A percentile compares a stretch with the other conserved stretches of the same genome.
phyloP scores from a whole-genome alignment of 73 alveolate genomes.

The Paraurostyla sp. region DNA sequence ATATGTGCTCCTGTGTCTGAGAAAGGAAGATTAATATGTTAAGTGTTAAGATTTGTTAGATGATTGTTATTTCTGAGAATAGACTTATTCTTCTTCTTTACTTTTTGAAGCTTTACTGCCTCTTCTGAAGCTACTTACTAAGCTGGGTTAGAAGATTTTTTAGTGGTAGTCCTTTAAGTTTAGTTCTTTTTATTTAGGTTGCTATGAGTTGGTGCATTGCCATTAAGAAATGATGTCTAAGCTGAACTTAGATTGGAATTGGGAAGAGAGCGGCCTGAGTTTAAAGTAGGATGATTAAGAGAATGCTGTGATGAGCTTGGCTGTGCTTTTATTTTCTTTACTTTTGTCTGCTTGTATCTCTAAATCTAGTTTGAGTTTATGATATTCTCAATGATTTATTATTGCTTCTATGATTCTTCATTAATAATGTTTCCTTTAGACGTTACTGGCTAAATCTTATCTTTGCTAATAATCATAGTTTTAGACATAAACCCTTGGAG shows the following conservation, averaged over 20 bases:
- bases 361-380: background rate
- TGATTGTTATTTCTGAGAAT: background rate
- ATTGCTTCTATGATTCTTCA: background rate
- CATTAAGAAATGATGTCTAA: slow-evolving; percentile 8
- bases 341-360: background rate
- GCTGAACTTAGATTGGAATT: slow-evolving; percentile 20
- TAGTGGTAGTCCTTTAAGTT: slow-evolving; percentile 3
- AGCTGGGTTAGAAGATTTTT: background rate
- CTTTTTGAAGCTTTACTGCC: background rate
- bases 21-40: background rate
- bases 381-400: slow-evolving; percentile 5
- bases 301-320: background rate
- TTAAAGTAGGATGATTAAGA: background rate
- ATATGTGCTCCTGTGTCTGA: no score
- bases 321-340: background rate
- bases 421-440: no score
- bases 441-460: background rate
- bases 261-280: slow-evolving; percentile 7
- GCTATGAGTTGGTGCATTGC: background rate
- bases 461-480: slow-evolving; percentile 11
- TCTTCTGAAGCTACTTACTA: background rate
- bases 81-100: slow-evolving; percentile 9
- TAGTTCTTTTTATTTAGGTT: background rate
- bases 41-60: background rate
- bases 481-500: slow-evolving; percentile 35